A percentile compares a stretch with the other conserved stretches of the same genome.
Conservation (phyloP, 352 stramenopile genomes). For the Pythium monospermum region DNA sequence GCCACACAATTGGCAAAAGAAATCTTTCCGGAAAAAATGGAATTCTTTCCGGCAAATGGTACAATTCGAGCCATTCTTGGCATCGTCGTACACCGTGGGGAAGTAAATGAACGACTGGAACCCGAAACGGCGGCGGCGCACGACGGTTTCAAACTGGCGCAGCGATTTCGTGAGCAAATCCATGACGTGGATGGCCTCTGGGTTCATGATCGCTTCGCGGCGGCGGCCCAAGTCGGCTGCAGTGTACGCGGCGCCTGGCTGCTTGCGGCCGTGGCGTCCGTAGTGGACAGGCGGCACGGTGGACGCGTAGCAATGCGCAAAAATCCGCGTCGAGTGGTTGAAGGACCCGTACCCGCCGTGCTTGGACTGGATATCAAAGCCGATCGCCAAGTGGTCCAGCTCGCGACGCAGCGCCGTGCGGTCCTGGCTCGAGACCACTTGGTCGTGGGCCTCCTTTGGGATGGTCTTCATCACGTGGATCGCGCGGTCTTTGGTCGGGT, state of each 20-base stretch:
- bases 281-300: slow-evolving; percentile 30
- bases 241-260: slow-evolving; percentile 17
- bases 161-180: slow-evolving; percentile 43
- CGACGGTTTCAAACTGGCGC: slow-evolving; percentile 43
- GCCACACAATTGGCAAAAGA: slow-evolving; percentile 54
- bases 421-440: slow-evolving; percentile 43
- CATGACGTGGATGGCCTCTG: slow-evolving; percentile 39
- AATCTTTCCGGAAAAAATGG: slow-evolving; percentile 36
- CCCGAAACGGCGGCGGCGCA: slow-evolving; percentile 55
- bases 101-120: slow-evolving; percentile 71
- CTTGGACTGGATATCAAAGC: slow-evolving; percentile 45
- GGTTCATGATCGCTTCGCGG: slow-evolving; percentile 41
- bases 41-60: slow-evolving; percentile 50
- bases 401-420: slow-evolving; percentile 43
- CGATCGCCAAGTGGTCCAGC: slow-evolving; percentile 54
- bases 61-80: slow-evolving; percentile 29
- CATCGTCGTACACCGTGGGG: slow-evolving; percentile 16
- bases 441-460: slow-evolving; percentile 45
- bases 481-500: slow-evolving; percentile 35
- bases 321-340: slow-evolving; percentile 39
- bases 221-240: slow-evolving; percentile 25
- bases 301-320: slow-evolving; percentile 59
- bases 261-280: slow-evolving; percentile 22
- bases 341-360: slow-evolving; percentile 23
- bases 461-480: slow-evolving; percentile 64